Evolutionary conservation across 495 filamentous ascomycete species (phyloP), one percentile per base, ranked within the genome.

Genomic region (Podospora tetraspora): DNA sequence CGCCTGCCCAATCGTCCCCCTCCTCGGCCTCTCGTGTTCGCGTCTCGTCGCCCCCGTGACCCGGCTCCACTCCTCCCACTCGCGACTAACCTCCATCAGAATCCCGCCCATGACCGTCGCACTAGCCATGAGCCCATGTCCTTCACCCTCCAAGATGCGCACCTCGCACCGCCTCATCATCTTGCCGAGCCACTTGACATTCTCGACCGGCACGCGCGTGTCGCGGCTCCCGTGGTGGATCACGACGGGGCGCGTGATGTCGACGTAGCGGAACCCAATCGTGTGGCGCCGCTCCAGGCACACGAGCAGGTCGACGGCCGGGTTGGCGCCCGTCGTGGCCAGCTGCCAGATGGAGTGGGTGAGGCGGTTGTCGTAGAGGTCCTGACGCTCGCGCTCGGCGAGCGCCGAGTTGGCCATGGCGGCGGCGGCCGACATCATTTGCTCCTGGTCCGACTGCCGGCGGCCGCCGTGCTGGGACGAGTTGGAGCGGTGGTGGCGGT

Each of bases 251-350:
- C 93, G 86, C 0, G 88, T 95, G 70, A 98, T 97, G 74, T 99
- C 95, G 21, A 96, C 93, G 73, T 99, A 99, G 30, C 94, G 88
- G 79, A 99, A 99, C 0, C 95, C 95, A 72, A 99, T 97, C 0
- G 91, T 88, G 71, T 96, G 91, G 11, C 91, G 87, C 22, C 96
- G 89, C 78, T 99, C 95, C 16, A 99, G 81, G 75, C 95, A 99
- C 12, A 97, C 91, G 2, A 99, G 81, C 11, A 99, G 79, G 78
- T 99, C 95, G 13, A 96, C 90, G 2, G 94, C 93, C 1, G 95
- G 96, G 76, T 99, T 98, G 21, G 94, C 93, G 64, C 93, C 89
- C 2, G 89, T 89, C 0, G 94, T 97, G 10, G 96, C 92, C n/a
- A 94, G 85, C 61, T 94, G 90, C 95, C 95, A 99, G 68, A 97